These are phyloP conservation scores for Paecilomyces sp. DNA, from an alignment of 2,329 filamentous ascomycete genomes.

Conservation along the genomic window DNA sequence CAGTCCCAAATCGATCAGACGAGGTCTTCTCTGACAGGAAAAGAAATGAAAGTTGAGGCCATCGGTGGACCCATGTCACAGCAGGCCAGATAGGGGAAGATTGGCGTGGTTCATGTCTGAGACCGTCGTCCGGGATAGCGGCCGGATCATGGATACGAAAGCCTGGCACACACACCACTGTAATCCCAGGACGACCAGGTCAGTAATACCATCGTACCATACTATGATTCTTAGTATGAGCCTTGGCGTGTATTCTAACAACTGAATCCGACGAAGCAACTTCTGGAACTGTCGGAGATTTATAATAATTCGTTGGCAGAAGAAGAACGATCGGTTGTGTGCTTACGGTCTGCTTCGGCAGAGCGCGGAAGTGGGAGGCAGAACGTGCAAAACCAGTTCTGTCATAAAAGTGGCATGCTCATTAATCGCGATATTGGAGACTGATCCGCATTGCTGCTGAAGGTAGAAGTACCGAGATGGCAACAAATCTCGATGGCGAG, in stretches of 20 bases:
- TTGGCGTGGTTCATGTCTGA: constrained; percentile 2
- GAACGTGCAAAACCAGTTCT: background rate
- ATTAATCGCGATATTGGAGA: background rate
- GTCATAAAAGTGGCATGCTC: background rate
- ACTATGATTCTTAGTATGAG: background rate
- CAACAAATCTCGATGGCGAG: background rate
- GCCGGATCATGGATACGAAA: background rate
- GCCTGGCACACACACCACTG: background rate
- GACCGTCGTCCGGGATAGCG: background rate
- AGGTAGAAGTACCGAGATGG: background rate
- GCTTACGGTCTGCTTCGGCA: background rate
- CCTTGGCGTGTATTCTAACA: background rate
- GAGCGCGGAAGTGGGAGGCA: background rate
- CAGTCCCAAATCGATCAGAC: background rate
- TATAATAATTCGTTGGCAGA: background rate
- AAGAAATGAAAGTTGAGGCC: constrained; percentile 3
- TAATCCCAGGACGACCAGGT: background rate
- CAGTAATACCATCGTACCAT: background rate
- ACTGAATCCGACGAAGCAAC: background rate
- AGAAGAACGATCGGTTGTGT: background rate
- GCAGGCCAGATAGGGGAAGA: background rate
- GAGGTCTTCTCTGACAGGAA: background rate
- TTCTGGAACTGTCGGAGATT: background rate
- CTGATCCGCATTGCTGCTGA: background rate
- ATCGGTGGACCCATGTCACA: background rate